Conservation (phyloP, 192 early-diverging fungal genomes). For the Umbelopsis ramanniana region DNA sequence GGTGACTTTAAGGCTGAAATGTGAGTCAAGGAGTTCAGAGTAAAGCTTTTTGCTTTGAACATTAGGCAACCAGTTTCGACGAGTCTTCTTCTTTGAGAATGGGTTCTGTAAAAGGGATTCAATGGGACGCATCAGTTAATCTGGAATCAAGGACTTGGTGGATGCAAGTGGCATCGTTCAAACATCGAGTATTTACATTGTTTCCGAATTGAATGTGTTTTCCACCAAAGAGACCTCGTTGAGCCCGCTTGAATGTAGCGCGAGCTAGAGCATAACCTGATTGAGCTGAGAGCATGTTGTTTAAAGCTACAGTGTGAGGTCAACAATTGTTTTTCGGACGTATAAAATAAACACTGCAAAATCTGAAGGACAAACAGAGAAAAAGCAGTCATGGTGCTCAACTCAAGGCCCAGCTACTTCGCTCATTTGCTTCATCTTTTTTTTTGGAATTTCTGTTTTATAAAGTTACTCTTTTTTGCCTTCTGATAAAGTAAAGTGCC, state of each 20-base stretch:
- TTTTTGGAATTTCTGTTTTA: background rate
- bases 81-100: conserved; percentile 72
- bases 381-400: background rate
- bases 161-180: background rate
- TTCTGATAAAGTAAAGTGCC: too few species aligned
- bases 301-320: background rate
- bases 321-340: background rate
- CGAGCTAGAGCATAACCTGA: conserved; percentile 46
- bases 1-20: conserved; percentile 65
- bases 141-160: too few species aligned
- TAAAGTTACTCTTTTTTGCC: background rate
- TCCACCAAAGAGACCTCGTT: conserved; percentile 63
- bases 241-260: conserved; percentile 58
- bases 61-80: conserved; percentile 80
- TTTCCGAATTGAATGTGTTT: conserved; percentile 66
- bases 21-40: conserved; percentile 63
- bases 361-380: background rate
- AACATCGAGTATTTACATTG: conserved; percentile 42
- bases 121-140: too few species aligned
- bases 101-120: conserved; percentile 36
- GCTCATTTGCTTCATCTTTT: background rate
- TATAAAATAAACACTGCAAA: background rate
- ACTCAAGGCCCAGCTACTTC: background rate
- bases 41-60: conserved; percentile 68
- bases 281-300: conserved; percentile 36